These are phyloP conservation scores for Schwanniomyces yamadae DNA, from an alignment of 805 yeast genomes.

Conservation along the genomic window DNA sequence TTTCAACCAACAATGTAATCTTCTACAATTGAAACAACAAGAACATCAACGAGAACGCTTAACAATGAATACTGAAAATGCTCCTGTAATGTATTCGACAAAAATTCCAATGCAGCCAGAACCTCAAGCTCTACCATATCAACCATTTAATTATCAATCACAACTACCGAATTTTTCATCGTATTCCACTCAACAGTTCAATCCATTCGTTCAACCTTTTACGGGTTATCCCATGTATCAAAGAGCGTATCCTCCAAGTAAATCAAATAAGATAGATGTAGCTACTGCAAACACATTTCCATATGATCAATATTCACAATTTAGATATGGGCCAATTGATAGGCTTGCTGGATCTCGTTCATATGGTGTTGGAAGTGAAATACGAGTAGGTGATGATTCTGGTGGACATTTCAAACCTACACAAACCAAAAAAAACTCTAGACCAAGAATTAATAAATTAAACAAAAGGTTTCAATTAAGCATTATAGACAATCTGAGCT, in stretches of 20 bases:
- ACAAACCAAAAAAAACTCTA: slow-evolving; percentile 34
- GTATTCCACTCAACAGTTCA: background rate
- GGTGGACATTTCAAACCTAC: slow-evolving; percentile 33
- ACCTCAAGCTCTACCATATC: slow-evolving; percentile 6
- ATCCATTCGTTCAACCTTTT: background rate
- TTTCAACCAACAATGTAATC: slow-evolving; percentile 7
- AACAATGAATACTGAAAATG: slow-evolving; percentile 2
- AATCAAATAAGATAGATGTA: no score
- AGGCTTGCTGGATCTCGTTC: no score
- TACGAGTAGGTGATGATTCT: background rate
- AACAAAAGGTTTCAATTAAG: no score
- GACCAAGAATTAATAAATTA: slow-evolving; percentile 38
- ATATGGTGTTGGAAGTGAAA: no score
- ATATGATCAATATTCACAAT: no score
- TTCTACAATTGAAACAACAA: slow-evolving; percentile 9
- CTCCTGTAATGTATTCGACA: slow-evolving; percentile 8
- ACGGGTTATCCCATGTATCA: background rate
- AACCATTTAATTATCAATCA: slow-evolving; percentile 3
- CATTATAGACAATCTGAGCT: no score
- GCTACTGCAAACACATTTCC: no score
- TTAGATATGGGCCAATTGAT: no score
- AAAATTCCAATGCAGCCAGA: slow-evolving; percentile 9
- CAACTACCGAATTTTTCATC: background rate
- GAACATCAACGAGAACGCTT: slow-evolving; percentile 6
- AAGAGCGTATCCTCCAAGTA: no score